phyloP scores from a whole-genome alignment of 116 monocot species.

The Posidonia oceanica region DNA sequence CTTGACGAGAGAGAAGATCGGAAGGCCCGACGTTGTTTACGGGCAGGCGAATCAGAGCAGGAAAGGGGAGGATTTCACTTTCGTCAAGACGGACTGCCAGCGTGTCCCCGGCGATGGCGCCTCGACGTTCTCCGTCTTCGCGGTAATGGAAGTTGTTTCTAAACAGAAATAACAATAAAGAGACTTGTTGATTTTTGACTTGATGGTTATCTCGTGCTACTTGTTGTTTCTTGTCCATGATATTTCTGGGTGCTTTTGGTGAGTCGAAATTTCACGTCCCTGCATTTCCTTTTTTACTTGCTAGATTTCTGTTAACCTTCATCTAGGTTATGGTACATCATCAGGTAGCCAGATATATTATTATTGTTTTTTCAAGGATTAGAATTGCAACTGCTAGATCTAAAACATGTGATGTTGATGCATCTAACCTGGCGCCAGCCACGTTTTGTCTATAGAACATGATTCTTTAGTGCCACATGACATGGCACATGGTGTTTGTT shows the following conservation, averaged over 20 bases:
- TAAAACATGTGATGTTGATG: not conserved
- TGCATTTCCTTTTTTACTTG: no score
- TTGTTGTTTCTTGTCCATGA: no score
- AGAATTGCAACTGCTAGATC: not conserved
- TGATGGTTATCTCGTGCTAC: not conserved
- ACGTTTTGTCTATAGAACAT: not conserved
- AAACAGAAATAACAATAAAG: not conserved
- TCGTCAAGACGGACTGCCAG: constrained; percentile 63
- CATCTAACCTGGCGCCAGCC: not conserved
- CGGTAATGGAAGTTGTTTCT: constrained; percentile 18
- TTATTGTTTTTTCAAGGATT: no score
- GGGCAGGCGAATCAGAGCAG: constrained; percentile 66
- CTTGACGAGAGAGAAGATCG: constrained; percentile 47
- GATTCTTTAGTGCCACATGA: not conserved
- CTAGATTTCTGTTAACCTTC: no score
- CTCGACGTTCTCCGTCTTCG: constrained; percentile 68
- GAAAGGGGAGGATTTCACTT: constrained; percentile 81
- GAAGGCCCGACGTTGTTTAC: constrained; percentile 44
- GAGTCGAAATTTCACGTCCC: no score
- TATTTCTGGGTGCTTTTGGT: no score
- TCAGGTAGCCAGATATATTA: no score
- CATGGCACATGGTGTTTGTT: not conserved
- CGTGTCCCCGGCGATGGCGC: constrained; percentile 42
- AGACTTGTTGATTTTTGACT: not conserved
- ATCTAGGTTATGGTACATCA: no score